Percentiles rank a stretch among this genome's conserved stretches.
These are phyloP conservation scores for Prunus mira DNA, from an alignment of 306 rosid species.

Conservation along the genomic window DNA sequence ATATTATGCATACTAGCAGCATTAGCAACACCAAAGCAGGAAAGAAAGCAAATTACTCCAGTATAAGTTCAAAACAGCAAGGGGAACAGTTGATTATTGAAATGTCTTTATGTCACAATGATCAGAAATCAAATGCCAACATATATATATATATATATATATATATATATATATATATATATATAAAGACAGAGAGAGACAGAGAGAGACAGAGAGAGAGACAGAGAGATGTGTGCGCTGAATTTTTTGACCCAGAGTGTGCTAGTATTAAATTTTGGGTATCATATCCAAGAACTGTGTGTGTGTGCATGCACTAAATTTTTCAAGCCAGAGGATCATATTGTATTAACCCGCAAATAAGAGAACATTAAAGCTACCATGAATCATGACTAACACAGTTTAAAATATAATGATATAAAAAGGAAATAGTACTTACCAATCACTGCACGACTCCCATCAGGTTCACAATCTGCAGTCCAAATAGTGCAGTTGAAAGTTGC, in stretches of 20 bases:
- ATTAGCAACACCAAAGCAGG: background rate
- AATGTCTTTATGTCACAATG: too few species aligned
- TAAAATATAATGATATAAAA: conserved; percentile 2
- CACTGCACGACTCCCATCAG: conserved; percentile 54
- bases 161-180: too few species aligned
- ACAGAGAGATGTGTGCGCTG: too few species aligned
- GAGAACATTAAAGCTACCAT: background rate
- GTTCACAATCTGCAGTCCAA: conserved; percentile 78
- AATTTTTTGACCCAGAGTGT: too few species aligned
- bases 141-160: too few species aligned
- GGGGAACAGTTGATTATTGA: too few species aligned
- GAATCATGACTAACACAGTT: background rate
- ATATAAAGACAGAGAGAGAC: too few species aligned
- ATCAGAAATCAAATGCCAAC: too few species aligned
- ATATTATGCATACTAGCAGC: background rate
- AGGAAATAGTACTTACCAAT: conserved; percentile 51
- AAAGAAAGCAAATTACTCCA: background rate
- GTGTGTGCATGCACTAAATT: background rate
- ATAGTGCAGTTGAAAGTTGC: conserved; percentile 63
- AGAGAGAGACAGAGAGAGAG: too few species aligned
- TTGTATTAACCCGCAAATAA: background rate
- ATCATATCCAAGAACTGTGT: background rate
- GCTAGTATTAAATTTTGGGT: too few species aligned
- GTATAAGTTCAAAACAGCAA: background rate
- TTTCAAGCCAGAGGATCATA: background rate